Conservation (phyloP, 2,329 filamentous ascomycete species). For the Aspergillus eucalypticola region DNA sequence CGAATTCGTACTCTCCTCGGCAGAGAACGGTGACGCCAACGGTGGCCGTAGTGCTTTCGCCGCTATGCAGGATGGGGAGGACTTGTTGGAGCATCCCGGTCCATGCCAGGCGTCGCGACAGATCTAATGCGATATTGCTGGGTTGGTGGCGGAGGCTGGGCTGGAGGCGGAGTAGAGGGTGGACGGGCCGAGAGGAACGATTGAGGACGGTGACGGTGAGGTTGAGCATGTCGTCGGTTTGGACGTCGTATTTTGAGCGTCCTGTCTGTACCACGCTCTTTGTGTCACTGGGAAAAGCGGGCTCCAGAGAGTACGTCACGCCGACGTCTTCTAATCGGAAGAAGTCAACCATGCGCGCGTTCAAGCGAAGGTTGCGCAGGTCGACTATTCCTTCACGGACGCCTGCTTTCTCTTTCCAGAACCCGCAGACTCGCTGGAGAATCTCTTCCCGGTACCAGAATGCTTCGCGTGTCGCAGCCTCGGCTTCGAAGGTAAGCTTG, state of each 20-base stretch:
- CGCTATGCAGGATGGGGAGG: conserved; percentile 63
- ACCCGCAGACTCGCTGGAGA: conserved; percentile 68
- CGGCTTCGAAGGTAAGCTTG: conserved; percentile 75
- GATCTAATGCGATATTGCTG: conserved; percentile 71
- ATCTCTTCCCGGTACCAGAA: conserved; percentile 91
- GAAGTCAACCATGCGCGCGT: conserved; percentile 76
- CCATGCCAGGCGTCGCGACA: conserved; percentile 79
- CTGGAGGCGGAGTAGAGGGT: conserved; percentile 72
- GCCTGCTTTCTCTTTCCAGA: conserved; percentile 66
- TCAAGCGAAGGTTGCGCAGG: conserved; percentile 72
- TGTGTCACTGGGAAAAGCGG: conserved; percentile 28
- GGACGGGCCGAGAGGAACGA: conserved; percentile 66
- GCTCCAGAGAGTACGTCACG: conserved; percentile 53
- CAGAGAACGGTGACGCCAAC: conserved; percentile 75
- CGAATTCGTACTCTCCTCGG: conserved; percentile 78
- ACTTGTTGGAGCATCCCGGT: conserved; percentile 79
- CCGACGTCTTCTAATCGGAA: conserved; percentile 79
- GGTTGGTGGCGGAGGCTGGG: conserved; percentile 75
- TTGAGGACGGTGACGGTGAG: conserved; percentile 74
- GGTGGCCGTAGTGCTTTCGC: conserved; percentile 60
- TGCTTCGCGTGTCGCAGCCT: conserved; percentile 74
- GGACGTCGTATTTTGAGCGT: conserved; percentile 49
- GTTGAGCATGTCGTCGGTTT: conserved; percentile 66
- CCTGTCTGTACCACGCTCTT: conserved; percentile 42
- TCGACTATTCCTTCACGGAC: conserved; percentile 69